These are phyloP conservation scores for Fusarium avenaceum DNA, from an alignment of 2,329 filamentous ascomycete species.

Conservation along the genomic window DNA sequence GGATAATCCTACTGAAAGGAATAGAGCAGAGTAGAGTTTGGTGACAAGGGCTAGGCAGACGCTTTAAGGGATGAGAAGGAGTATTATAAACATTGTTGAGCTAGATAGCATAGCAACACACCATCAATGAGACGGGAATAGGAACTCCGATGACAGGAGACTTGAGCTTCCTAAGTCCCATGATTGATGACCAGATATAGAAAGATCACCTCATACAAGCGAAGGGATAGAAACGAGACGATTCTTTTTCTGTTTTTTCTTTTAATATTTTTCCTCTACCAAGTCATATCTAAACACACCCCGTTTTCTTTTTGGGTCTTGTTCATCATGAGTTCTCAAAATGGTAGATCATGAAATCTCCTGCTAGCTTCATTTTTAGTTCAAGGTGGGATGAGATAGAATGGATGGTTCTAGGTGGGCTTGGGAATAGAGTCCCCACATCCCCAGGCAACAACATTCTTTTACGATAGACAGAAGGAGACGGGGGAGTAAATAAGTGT, in stretches of 20 bases:
- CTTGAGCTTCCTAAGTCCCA: neutral
- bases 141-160: neutral
- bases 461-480: neutral
- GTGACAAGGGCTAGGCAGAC: constrained; percentile 11
- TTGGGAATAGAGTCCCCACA: constrained; percentile 19
- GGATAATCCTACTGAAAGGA: neutral
- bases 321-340: constrained; percentile 40
- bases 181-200: constrained; percentile 6
- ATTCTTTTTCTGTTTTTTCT: neutral
- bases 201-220: neutral
- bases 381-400: constrained; percentile 14
- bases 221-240: neutral
- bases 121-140: neutral
- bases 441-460: constrained; percentile 46
- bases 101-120: neutral
- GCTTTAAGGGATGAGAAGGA: neutral
- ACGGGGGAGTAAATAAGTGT: neutral
- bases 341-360: constrained; percentile 39
- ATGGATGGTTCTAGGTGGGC: constrained; percentile 28
- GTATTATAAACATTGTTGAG: constrained; percentile 23
- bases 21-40: constrained; percentile 21
- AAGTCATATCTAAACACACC: constrained; percentile 13
- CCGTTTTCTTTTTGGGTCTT: constrained; percentile 1
- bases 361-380: constrained; percentile 26
- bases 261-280: constrained; percentile 3